Conservation (phyloP, 257 asterid species). For the Solanum dulcamara region DNA sequence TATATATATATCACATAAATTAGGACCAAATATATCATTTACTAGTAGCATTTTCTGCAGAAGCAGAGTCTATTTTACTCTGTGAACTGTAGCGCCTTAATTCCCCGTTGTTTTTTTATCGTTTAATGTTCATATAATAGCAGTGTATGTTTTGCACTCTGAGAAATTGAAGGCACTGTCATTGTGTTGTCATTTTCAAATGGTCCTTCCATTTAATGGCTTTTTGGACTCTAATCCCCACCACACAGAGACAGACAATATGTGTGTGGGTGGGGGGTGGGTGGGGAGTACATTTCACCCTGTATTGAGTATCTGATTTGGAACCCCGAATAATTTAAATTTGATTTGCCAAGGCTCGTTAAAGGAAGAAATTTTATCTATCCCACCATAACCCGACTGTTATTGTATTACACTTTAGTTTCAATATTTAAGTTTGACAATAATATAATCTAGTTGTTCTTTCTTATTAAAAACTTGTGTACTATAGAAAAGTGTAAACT, state of each 20-base stretch:
- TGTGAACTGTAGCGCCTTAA: not conserved
- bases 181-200: not conserved
- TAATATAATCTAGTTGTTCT: not conserved
- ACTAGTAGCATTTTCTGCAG: not conserved
- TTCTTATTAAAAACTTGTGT: not conserved
- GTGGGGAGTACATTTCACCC: not conserved
- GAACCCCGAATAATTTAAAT: too few relatives aligned
- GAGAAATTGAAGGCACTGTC: not conserved
- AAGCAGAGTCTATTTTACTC: not conserved
- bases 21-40: not conserved
- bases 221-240: not conserved
- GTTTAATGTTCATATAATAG: too few relatives aligned
- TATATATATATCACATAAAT: not conserved
- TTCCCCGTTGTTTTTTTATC: not conserved
- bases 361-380: too few relatives aligned
- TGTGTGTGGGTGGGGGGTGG: not conserved
- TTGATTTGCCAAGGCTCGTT: too few relatives aligned
- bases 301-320: too few relatives aligned
- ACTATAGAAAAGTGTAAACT: not conserved
- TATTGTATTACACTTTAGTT: too few relatives aligned
- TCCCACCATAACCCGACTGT: too few relatives aligned
- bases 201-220: not conserved
- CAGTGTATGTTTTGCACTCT: not conserved
- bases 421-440: not conserved
- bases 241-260: not conserved